These are phyloP conservation scores for Beauveria sp. DNA, from an alignment of 2,329 filamentous ascomycete genomes.

Conservation along the genomic window DNA sequence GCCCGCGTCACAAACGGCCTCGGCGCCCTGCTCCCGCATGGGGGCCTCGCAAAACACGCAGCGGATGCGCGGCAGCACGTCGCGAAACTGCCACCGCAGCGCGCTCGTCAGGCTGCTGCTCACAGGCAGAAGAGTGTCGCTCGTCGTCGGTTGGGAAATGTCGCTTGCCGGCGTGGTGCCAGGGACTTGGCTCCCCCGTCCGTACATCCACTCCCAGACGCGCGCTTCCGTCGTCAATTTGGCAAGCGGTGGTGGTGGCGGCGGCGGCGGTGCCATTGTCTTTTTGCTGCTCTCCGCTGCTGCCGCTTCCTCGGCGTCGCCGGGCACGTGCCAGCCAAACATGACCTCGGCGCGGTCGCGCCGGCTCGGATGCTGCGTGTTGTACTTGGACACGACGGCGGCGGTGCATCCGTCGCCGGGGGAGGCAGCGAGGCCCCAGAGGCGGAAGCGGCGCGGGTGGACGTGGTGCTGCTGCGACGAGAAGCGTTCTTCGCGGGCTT, in stretches of 20 bases:
- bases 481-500: not conserved
- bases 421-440: conserved; percentile 46
- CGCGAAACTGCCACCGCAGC: conserved; percentile 32
- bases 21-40: conserved; percentile 25
- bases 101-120: conserved; percentile 8
- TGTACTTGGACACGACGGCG: conserved; percentile 41
- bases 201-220: conserved; percentile 54
- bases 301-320: not conserved
- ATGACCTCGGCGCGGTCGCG: conserved; percentile 28
- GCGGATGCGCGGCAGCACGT: conserved; percentile 26
- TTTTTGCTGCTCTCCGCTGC: not conserved
- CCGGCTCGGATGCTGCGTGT: conserved; percentile 41
- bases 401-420: conserved; percentile 45
- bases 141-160: not conserved
- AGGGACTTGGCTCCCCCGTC: conserved; percentile 37
- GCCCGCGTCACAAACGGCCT: conserved; percentile 31
- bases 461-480: conserved; percentile 30
- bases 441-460: conserved; percentile 40
- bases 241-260: not conserved
- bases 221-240: conserved; percentile 45
- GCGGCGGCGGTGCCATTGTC: not conserved
- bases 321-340: conserved; percentile 26
- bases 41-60: conserved; percentile 41
- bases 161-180: conserved; percentile 19
- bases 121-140: not conserved